These are phyloP conservation scores for Verticillium nonalfalfae DNA, from an alignment of 2,329 filamentous ascomycete species.

Conservation along the genomic window DNA sequence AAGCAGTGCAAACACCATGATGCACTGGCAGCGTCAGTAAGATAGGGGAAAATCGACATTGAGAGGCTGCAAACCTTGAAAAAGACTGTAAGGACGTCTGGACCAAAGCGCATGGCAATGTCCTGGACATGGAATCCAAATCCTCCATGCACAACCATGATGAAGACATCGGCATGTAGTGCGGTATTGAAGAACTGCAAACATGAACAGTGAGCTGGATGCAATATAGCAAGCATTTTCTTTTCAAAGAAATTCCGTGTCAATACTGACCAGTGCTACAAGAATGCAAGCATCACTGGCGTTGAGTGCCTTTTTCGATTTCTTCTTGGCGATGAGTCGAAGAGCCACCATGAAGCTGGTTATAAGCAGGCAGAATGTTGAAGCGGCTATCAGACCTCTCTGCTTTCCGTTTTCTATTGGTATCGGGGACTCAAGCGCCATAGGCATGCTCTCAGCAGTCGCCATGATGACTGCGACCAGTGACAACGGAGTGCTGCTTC, in stretches of 20 bases:
- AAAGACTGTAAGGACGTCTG: constrained; percentile 2
- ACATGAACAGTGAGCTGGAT: not conserved
- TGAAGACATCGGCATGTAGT: constrained; percentile 2
- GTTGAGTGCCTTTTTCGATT: not conserved
- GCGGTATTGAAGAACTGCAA: constrained; percentile 5
- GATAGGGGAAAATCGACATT: not conserved
- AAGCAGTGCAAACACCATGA: constrained; percentile 1
- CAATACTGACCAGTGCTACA: constrained; percentile 1
- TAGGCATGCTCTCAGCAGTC: not conserved
- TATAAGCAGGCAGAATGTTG: constrained; percentile 3
- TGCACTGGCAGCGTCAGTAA: not conserved
- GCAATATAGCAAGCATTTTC: not conserved
- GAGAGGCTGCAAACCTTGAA: constrained; percentile 2
- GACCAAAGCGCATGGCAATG: constrained; percentile 4
- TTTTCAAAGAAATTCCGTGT: too few relatives aligned
- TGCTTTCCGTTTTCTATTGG: constrained; percentile 5
- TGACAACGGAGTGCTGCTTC: not conserved
- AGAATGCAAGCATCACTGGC: constrained; percentile 6
- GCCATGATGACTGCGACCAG: not conserved
- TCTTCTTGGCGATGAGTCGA: not conserved
- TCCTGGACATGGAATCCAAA: constrained; percentile 5
- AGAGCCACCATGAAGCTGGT: constrained; percentile 2
- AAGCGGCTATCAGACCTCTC: constrained; percentile 2
- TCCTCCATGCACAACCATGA: constrained; percentile 4
- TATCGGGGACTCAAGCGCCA: constrained; percentile 4